A percentile compares a stretch with the other conserved stretches of the same genome.
Conservation (phyloP, 345 rosid genomes). For the Dovyalis caffra region DNA sequence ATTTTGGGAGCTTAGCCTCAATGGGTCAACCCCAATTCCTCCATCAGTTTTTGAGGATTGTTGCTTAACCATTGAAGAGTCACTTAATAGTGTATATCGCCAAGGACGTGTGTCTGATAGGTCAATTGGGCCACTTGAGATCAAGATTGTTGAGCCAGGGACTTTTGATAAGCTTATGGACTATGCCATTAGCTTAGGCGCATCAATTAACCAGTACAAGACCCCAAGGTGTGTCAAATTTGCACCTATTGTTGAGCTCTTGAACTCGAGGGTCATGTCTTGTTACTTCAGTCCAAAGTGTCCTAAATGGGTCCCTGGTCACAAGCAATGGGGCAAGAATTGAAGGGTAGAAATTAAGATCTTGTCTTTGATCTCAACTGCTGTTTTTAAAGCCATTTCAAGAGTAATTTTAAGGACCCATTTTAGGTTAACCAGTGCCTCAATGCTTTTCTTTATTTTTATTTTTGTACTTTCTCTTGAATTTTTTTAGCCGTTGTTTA, state of each 20-base stretch:
- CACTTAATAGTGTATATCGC: slow-evolving; percentile 92
- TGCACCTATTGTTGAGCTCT: slow-evolving; percentile 83
- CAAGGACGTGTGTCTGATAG: slow-evolving; percentile 85
- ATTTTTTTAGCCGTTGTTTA: slow-evolving; percentile 30
- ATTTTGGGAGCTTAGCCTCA: slow-evolving; percentile 75
- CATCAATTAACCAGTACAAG: slow-evolving; percentile 95
- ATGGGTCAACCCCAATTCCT: slow-evolving; percentile 74
- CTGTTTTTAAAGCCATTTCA: slow-evolving; percentile 30
- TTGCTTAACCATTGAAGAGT: slow-evolving; percentile 82
- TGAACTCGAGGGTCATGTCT: slow-evolving; percentile 68
- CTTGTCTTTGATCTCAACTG: slow-evolving; percentile 7
- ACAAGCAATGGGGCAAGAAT: slow-evolving; percentile 64
- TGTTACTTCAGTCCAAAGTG: slow-evolving; percentile 82
- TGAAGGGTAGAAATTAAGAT: slow-evolving; percentile 15
- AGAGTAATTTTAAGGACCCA: slow-evolving; percentile 38
- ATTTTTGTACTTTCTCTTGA: neutral
- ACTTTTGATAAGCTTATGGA: slow-evolving; percentile 98
- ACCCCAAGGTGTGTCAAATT: slow-evolving; percentile 95
- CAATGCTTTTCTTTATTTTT: slow-evolving; percentile 5
- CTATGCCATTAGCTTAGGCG: slow-evolving; percentile 87
- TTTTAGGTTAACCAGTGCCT: slow-evolving; percentile 34
- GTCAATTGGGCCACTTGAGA: slow-evolving; percentile 92
- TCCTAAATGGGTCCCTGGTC: slow-evolving; percentile 92
- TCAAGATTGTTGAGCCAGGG: slow-evolving; percentile 81
- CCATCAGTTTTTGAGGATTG: slow-evolving; percentile 91